Evolutionary conservation across 78 protist genomes (phyloP).

Genomic region (Emiliania huxleyi): DNA sequence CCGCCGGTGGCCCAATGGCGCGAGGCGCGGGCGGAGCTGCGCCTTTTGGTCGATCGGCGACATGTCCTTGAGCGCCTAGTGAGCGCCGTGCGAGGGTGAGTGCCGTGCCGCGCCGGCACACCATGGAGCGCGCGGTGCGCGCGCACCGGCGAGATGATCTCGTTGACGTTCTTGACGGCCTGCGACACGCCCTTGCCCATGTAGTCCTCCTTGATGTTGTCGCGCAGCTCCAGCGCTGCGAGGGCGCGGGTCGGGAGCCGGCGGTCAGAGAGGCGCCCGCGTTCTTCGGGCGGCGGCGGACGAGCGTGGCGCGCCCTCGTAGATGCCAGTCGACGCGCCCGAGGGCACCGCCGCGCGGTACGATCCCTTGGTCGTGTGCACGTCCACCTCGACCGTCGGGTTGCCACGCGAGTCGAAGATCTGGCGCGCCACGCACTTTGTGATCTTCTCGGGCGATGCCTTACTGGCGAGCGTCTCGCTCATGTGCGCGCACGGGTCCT

Average conservation of each 20-base stretch:
- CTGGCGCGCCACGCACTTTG: constrained; percentile 69
- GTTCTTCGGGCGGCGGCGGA: too few relatives aligned
- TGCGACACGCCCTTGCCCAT: constrained; percentile 95
- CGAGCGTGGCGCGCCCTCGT: too few relatives aligned
- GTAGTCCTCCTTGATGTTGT: constrained; percentile 79
- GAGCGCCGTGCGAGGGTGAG: too few relatives aligned
- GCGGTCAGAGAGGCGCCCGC: neutral
- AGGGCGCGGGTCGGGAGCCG: too few relatives aligned
- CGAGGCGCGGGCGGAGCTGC: too few relatives aligned
- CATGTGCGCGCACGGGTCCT: neutral
- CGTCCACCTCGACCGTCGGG: constrained; percentile 66
- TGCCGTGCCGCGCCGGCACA: too few relatives aligned
- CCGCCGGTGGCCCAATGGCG: too few relatives aligned
- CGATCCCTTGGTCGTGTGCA: constrained; percentile 20
- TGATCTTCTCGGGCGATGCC: constrained; percentile 37
- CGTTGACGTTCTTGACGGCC: constrained; percentile 92
- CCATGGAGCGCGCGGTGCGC: constrained; percentile 73
- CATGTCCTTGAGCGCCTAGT: too few relatives aligned
- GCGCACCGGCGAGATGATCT: constrained; percentile 82
- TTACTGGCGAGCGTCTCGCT: neutral
- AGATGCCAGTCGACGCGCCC: constrained; percentile 99
- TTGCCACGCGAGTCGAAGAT: constrained; percentile 87
- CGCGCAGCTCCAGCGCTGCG: constrained; percentile 91
- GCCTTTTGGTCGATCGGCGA: too few relatives aligned
- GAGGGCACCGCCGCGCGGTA: constrained; percentile 97